Conservation (phyloP, 805 yeast species). For the Wickerhamiella shivajii region DNA sequence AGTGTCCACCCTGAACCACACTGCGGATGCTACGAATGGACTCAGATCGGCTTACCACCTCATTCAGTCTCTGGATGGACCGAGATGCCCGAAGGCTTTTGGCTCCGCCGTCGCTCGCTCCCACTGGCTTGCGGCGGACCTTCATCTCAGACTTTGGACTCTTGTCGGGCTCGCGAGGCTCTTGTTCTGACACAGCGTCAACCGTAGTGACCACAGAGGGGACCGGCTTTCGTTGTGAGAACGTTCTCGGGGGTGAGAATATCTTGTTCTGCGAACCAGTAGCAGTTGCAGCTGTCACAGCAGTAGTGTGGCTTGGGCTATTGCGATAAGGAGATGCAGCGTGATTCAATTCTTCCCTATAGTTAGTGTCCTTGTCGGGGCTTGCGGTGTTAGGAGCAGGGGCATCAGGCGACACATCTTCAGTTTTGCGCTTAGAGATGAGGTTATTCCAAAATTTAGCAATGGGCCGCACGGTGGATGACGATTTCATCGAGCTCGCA, state of each 20-base stretch:
- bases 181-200: constrained; percentile 5
- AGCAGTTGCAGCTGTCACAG: constrained; percentile 12
- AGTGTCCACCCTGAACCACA: constrained; percentile 4
- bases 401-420: neutral
- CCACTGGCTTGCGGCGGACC: constrained; percentile 8
- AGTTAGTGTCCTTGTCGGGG: neutral
- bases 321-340: neutral
- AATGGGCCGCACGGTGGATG: neutral
- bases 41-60: constrained; percentile 5
- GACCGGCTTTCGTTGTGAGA: constrained; percentile 14
- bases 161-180: neutral
- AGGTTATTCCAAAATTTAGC: constrained; percentile 5
- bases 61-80: constrained; percentile 4
- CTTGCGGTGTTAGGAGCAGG: neutral
- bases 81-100: constrained; percentile 5
- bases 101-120: too few species aligned
- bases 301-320: constrained; percentile 14
- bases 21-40: constrained; percentile 2
- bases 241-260: constrained; percentile 10
- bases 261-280: constrained; percentile 5
- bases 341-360: neutral
- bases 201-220: constrained; percentile 5
- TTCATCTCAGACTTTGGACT: neutral
- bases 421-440: constrained; percentile 1
- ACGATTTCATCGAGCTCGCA: neutral